These are phyloP conservation scores for Solanum aculeatissimum DNA, from an alignment of 305 asterid species.

Conservation along the genomic window DNA sequence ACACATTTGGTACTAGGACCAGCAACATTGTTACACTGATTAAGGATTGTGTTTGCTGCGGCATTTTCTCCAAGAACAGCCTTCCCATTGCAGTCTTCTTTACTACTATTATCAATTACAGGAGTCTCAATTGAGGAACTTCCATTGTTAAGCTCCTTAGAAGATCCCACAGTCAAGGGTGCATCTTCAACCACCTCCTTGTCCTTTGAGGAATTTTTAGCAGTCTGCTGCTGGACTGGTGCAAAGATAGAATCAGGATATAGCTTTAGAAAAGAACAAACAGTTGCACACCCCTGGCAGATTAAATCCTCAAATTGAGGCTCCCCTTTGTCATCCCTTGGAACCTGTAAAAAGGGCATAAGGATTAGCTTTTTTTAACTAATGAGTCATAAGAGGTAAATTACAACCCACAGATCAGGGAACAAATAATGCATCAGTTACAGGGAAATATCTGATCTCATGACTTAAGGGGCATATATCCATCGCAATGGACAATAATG, in stretches of 20 bases:
- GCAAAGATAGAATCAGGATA: constrained; percentile 50
- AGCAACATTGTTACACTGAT: constrained; percentile 18
- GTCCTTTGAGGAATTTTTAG: constrained; percentile 20
- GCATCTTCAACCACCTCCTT: constrained; percentile 24
- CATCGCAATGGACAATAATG: background rate
- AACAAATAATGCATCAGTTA: background rate
- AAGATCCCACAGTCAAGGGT: constrained; percentile 16
- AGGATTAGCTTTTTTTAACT: background rate
- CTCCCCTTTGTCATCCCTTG: constrained; percentile 73
- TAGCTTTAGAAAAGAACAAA: constrained; percentile 46
- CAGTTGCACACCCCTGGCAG: constrained; percentile 61
- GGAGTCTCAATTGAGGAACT: constrained; percentile 10
- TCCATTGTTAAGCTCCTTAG: constrained; percentile 11
- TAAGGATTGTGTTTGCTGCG: background rate
- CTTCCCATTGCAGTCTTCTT: background rate
- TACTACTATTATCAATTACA: constrained; percentile 6
- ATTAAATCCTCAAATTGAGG: constrained; percentile 78
- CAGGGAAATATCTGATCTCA: background rate
- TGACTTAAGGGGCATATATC: background rate
- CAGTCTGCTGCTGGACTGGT: constrained; percentile 10
- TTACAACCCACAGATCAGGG: background rate
- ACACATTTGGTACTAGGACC: constrained; percentile 41
- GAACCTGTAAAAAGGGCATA: constrained; percentile 25
- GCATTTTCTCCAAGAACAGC: constrained; percentile 7
- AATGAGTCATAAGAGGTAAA: background rate